phyloP scores from a whole-genome alignment of 495 filamentous ascomycete species.

The Podospora australis region DNA sequence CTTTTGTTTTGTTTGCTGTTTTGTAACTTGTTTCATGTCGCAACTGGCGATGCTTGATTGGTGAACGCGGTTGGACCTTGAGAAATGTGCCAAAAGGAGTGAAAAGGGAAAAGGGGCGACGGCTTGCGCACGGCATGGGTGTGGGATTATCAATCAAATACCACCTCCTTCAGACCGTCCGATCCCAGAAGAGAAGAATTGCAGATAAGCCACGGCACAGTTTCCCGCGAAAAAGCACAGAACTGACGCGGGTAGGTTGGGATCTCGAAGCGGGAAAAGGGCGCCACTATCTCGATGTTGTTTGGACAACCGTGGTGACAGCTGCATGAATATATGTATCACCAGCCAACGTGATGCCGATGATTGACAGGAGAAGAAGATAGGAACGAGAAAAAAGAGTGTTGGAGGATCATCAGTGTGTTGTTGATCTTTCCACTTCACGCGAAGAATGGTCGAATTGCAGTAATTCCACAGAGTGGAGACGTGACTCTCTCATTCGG shows the following conservation, averaged over 20 bases:
- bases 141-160: neutral
- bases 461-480: neutral
- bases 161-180: too few relatives aligned
- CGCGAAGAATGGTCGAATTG: too few relatives aligned
- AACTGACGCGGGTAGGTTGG: too few relatives aligned
- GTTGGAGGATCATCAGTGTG: too few relatives aligned
- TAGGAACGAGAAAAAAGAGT: too few relatives aligned
- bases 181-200: too few relatives aligned
- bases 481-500: neutral
- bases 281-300: too few relatives aligned
- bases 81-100: neutral
- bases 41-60: neutral
- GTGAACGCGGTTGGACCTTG: neutral
- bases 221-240: neutral
- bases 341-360: neutral
- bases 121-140: neutral
- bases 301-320: neutral
- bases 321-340: too few relatives aligned
- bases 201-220: neutral
- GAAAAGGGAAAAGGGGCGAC: neutral
- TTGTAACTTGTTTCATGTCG: conserved; percentile 2
- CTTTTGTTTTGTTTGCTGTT: too few relatives aligned
- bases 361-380: too few relatives aligned
- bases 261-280: too few relatives aligned
- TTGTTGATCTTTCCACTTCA: too few relatives aligned